These are phyloP conservation scores for Erodium trifolium DNA, from an alignment of 441 rosid species.

Conservation along the genomic window DNA sequence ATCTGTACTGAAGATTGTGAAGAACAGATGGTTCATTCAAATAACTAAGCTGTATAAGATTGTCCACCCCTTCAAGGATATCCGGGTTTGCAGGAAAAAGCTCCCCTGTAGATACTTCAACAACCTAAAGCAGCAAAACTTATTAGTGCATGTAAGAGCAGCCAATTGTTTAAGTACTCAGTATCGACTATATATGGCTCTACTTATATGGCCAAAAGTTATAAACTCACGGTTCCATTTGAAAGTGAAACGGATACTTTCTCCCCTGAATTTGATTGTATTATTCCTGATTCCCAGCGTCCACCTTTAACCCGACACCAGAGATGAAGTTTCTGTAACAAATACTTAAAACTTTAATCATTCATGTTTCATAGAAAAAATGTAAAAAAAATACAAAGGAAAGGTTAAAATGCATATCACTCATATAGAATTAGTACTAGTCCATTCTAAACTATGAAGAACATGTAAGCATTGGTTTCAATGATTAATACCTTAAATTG, in stretches of 20 bases:
- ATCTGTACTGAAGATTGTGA: constrained; percentile 72
- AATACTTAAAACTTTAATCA: neutral
- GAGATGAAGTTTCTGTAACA: constrained; percentile 63
- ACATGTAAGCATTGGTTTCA: no score
- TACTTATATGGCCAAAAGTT: constrained; percentile 7
- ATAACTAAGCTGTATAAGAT: constrained; percentile 90
- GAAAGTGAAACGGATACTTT: constrained; percentile 55
- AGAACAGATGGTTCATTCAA: constrained; percentile 92
- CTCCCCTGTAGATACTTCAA: constrained; percentile 56
- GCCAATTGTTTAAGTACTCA: constrained; percentile 13
- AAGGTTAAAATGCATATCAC: neutral
- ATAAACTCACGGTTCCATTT: constrained; percentile 54
- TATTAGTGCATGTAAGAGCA: constrained; percentile 21
- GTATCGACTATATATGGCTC: constrained; percentile 10
- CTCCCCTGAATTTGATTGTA: constrained; percentile 68
- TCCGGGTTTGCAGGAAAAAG: constrained; percentile 94
- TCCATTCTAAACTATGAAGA: neutral
- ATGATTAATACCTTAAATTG: neutral
- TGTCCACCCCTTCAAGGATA: constrained; percentile 79
- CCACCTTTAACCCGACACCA: constrained; percentile 69
- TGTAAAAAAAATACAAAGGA: neutral
- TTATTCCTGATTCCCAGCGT: constrained; percentile 69
- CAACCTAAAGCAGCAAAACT: constrained; percentile 41
- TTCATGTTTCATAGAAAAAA: neutral
- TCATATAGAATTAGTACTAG: neutral